Evolutionary conservation across 805 yeast species (phyloP).

Genomic region (Vanderwaltozyma verrucispora): DNA sequence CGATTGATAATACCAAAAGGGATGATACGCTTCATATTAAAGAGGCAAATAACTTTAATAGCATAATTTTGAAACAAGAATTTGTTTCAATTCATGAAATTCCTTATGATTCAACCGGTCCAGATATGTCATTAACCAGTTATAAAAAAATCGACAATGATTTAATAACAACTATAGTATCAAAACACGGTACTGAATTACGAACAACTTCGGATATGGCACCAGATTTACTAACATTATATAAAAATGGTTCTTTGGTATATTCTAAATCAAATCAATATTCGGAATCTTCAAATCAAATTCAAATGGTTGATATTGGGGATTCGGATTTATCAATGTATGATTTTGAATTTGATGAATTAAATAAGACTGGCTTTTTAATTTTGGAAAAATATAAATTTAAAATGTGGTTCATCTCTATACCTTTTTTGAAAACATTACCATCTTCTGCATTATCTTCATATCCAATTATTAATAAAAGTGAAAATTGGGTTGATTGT

Average conservation of each 20-base stretch:
- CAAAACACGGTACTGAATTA: constrained; percentile 8
- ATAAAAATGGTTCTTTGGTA: constrained; percentile 12
- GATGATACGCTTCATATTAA: neutral
- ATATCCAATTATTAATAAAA: constrained; percentile 36
- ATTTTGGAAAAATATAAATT: constrained; percentile 51
- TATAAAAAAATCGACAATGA: constrained; percentile 20
- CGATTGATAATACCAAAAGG: too few relatives aligned
- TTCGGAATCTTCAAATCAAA: neutral
- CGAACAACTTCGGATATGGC: constrained; percentile 1
- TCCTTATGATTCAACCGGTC: constrained; percentile 17
- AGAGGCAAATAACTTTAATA: too few relatives aligned
- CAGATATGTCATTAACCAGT: constrained; percentile 16
- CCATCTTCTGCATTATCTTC: constrained; percentile 13
- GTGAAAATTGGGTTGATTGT: constrained; percentile 60
- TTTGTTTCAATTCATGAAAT: constrained; percentile 19
- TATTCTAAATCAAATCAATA: constrained; percentile 4
- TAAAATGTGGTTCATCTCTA: constrained; percentile 48
- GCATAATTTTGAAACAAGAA: constrained; percentile 19
- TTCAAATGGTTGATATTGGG: constrained; percentile 18
- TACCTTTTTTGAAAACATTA: constrained; percentile 23
- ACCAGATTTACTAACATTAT: constrained; percentile 13
- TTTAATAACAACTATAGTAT: constrained; percentile 16
- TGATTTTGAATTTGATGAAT: constrained; percentile 66
- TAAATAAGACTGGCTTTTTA: constrained; percentile 46
- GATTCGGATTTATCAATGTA: constrained; percentile 59